Evolutionary conservation across 2,329 filamentous ascomycete species (phyloP), one percentile per base, ranked within the genome.

Genomic region (Pleomassaria siparia): DNA sequence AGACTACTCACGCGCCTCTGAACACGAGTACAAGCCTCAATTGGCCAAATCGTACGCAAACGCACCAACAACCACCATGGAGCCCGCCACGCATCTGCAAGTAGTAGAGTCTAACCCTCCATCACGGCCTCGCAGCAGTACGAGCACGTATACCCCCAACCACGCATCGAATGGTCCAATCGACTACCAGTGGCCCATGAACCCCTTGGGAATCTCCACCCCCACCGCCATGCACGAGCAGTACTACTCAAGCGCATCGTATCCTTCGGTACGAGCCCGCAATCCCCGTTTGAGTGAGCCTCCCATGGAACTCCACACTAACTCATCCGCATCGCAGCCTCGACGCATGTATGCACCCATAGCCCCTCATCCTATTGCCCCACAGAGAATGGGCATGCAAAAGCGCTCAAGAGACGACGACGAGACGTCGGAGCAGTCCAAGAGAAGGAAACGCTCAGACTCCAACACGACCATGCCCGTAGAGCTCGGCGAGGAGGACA

Each of bases 401-500:
- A 76, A 76, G 51, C 69, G 74, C 25, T 51, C 52, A 28, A 63
- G 66, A 21, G 70, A 74, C 7, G 72, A 75, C 0, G 70, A 72
- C 4, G 64, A 70, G 16, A 54, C 62, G 9, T 44, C 46, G n/a
- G 60, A 58, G 36, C 59, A 55, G 11, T 49, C 54, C 2, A 76
- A 76, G 44, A 70, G 73, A 41, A 64, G 73, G 30, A 74, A 73
- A 52, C 66, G 72, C 24, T 75, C 73, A 16, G 64, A 67, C 30
- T 68, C 66, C 1, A 64, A 59, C 42, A 59, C 52, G 3, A 64
- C 64, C 4, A 50, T 46, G 9, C 65, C 67, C 11, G 63, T 70
- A 8, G 76, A 78, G 46, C 62, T 80, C 6, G 74, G 69, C 48
- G 77, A 80, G 32, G 77, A 80, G 58, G 77, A 80, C 48, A 69